Percentiles rank a stretch among this genome's conserved stretches.
Conservation (phyloP, 768 basidiomycete genomes). For the Exidia glandulosa region DNA sequence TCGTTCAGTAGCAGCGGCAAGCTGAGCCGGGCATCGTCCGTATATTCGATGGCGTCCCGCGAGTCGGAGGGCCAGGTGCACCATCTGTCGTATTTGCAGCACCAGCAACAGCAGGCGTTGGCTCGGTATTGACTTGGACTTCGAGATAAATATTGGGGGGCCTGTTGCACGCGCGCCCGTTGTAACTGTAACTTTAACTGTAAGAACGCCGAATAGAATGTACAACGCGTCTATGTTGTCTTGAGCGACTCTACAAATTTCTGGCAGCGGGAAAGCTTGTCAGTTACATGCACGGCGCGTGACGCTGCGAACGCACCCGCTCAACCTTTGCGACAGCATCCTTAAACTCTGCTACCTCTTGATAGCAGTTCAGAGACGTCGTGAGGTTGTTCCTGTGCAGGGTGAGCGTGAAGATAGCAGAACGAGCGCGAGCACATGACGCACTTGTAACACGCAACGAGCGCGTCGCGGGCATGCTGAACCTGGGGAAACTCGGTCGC, state of each 20-base stretch:
- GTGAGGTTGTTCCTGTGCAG: constrained; percentile 28
- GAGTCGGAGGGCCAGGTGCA: neutral
- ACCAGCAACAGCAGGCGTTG: neutral
- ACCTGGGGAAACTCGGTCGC: constrained; percentile 40
- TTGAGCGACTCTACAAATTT: constrained; percentile 11
- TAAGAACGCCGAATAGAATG: neutral
- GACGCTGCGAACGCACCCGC: constrained; percentile 31
- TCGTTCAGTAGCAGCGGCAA: neutral
- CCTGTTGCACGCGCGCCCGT: neutral
- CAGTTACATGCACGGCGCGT: neutral
- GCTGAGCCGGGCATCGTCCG: neutral
- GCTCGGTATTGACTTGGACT: neutral
- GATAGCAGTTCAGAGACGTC: constrained; percentile 63
- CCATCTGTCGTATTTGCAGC: neutral
- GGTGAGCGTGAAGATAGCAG: neutral
- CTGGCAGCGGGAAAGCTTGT: neutral
- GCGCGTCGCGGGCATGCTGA: constrained; percentile 43
- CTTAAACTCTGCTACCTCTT: constrained; percentile 61
- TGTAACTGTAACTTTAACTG: neutral
- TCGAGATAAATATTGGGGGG: neutral
- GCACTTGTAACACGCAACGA: constrained; percentile 69
- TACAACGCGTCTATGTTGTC: constrained; percentile 3
- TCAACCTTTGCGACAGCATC: constrained; percentile 55
- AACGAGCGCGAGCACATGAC: constrained; percentile 12
- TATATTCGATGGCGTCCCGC: neutral